phyloP scores from a whole-genome alignment of 1,139 yeast genomes.

The Candida sanyaensis region DNA sequence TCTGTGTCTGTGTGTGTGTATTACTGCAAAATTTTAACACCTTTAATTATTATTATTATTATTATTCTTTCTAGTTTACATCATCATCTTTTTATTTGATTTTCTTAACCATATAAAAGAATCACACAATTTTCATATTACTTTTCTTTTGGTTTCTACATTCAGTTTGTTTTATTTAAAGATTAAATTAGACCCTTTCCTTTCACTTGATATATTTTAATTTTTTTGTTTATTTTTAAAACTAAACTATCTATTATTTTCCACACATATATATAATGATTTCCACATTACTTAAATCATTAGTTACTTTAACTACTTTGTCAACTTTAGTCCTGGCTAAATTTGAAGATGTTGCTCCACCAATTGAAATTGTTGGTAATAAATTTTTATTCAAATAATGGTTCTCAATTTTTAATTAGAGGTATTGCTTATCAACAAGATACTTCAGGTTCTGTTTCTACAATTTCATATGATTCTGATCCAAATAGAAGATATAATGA shows the following conservation, averaged over 20 bases:
- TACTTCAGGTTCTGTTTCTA: constrained; percentile 50
- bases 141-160: too few relatives aligned
- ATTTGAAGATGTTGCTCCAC: constrained; percentile 25
- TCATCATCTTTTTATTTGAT: not conserved
- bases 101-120: not conserved
- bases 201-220: too few relatives aligned
- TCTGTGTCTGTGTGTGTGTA: too few relatives aligned
- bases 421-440: constrained; percentile 82
- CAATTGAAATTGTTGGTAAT: constrained; percentile 65
- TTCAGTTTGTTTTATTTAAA: too few relatives aligned
- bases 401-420: constrained; percentile 76
- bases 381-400: constrained; percentile 76
- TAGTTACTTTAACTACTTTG: constrained; percentile 7
- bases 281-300: constrained; percentile 1
- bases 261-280: not conserved
- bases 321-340: constrained; percentile 10
- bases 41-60: too few relatives aligned
- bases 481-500: constrained; percentile 51
- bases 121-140: too few relatives aligned
- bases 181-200: not conserved
- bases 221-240: not conserved
- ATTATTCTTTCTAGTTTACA: too few relatives aligned
- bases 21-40: too few relatives aligned
- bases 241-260: not conserved
- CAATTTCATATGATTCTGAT: constrained; percentile 5